Evolutionary conservation across 495 filamentous ascomycete genomes (phyloP).

Genomic region (Terfezia claveryi): DNA sequence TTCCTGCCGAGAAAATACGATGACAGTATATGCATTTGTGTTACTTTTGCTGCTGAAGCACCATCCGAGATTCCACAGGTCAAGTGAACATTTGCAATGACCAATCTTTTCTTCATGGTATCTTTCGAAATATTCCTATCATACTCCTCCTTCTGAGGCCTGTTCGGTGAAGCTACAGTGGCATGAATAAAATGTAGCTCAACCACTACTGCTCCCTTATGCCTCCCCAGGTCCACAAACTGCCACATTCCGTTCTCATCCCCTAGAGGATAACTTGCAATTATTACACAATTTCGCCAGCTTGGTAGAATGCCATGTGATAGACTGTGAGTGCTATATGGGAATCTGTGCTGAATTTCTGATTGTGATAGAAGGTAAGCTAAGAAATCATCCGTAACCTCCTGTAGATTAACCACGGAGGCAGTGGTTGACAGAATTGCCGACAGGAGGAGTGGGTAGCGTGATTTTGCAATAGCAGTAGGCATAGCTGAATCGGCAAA

Average conservation of each 20-base stretch:
- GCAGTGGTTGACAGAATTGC: constrained; percentile 19
- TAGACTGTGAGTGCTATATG: constrained; percentile 30
- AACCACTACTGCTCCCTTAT: constrained; percentile 30
- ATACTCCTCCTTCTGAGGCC: constrained; percentile 10
- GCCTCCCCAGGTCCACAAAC: constrained; percentile 25
- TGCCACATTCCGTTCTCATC: constrained; percentile 26
- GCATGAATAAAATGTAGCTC: neutral
- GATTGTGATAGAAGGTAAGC: constrained; percentile 25
- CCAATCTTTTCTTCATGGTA: constrained; percentile 9
- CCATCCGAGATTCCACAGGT: constrained; percentile 31
- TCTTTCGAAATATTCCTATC: too few species aligned
- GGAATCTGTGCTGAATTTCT: constrained; percentile 26
- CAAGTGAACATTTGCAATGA: constrained; percentile 32
- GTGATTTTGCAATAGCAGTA: constrained; percentile 18
- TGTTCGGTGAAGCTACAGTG: too few species aligned
- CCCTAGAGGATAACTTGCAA: constrained; percentile 23
- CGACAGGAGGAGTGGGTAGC: constrained; percentile 28
- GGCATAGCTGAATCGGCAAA: constrained; percentile 31
- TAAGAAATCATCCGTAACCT: constrained; percentile 36
- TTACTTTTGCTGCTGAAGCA: constrained; percentile 28
- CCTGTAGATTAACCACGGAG: constrained; percentile 33
- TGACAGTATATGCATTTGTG: constrained; percentile 26
- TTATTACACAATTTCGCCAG: constrained; percentile 31
- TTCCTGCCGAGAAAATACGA: constrained; percentile 19
- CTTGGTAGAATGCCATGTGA: constrained; percentile 27